These are phyloP conservation scores for Dryas drummondii DNA, from an alignment of 306 rosid genomes.

Conservation along the genomic window DNA sequence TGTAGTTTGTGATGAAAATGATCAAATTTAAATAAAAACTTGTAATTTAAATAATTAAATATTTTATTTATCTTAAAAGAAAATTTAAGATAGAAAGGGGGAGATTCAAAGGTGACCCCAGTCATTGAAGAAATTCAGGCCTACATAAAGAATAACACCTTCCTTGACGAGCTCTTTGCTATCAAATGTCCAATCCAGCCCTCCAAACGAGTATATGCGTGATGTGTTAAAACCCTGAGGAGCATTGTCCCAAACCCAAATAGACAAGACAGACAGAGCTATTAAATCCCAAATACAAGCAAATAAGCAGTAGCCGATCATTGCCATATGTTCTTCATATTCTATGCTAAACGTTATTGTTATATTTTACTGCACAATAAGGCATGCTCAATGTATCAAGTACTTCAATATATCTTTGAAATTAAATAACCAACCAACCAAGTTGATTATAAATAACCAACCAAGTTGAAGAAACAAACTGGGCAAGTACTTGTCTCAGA, in stretches of 20 bases:
- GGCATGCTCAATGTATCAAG: no score
- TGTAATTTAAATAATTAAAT: no score
- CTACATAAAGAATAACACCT: no score
- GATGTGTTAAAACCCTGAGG: neutral
- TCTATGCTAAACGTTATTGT: neutral
- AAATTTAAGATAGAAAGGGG: no score
- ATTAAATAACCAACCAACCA: neutral
- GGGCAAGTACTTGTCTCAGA: neutral
- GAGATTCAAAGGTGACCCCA: no score
- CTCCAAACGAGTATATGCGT: no score
- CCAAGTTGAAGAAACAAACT: neutral
- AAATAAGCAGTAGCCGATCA: slow-evolving; percentile 6
- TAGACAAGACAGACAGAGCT: neutral
- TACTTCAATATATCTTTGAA: neutral
- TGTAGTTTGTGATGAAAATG: no score
- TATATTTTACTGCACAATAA: neutral
- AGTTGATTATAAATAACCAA: neutral
- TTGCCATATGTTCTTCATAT: neutral
- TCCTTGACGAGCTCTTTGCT: no score
- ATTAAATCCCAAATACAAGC: slow-evolving; percentile 7
- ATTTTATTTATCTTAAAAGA: no score
- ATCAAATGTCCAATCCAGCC: no score
- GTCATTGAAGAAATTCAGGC: no score
- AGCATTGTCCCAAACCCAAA: neutral
- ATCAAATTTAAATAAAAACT: no score